Percentiles rank a stretch among this genome's conserved stretches.
phyloP scores from a whole-genome alignment of 768 basidiomycete species.

The Naematelia aurantialba region DNA sequence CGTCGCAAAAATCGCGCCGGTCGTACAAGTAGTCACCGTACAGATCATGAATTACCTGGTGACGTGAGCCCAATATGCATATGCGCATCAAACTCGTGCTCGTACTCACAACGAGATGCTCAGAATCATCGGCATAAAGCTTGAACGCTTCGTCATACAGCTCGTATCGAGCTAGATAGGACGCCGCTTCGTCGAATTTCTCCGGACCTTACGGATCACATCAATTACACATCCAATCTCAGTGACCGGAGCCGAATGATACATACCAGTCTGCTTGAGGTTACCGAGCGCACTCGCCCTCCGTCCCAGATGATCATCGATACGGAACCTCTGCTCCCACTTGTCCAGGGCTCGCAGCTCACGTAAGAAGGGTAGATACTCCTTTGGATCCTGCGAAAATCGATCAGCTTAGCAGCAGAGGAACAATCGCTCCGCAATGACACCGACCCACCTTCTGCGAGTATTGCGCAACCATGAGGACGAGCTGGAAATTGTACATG shows the following conservation, averaged over 20 bases:
- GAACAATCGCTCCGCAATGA: too few species aligned
- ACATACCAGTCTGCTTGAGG: constrained; percentile 67
- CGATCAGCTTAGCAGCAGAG: constrained; percentile 7
- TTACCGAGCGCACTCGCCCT: constrained; percentile 70
- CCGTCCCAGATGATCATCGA: constrained; percentile 85
- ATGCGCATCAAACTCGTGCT: background rate
- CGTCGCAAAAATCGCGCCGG: constrained; percentile 72
- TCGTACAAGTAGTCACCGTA: constrained; percentile 90
- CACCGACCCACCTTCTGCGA: constrained; percentile 73
- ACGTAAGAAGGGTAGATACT: constrained; percentile 94
- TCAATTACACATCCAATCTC: constrained; percentile 1
- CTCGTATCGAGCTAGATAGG: constrained; percentile 72
- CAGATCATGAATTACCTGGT: constrained; percentile 51
- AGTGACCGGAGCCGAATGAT: background rate
- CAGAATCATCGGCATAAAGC: constrained; percentile 65
- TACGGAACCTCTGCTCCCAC: constrained; percentile 79
- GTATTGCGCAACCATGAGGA: constrained; percentile 92
- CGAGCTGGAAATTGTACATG: constrained; percentile 97
- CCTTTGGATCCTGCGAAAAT: constrained; percentile 76
- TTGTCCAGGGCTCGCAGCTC: constrained; percentile 76
- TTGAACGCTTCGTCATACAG: constrained; percentile 69
- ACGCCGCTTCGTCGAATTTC: constrained; percentile 72
- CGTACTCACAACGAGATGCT: constrained; percentile 60
- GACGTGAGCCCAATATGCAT: background rate
- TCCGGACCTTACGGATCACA: constrained; percentile 56